These are phyloP conservation scores for Murraya koenigii DNA, from an alignment of 345 rosid genomes.

Conservation along the genomic window DNA sequence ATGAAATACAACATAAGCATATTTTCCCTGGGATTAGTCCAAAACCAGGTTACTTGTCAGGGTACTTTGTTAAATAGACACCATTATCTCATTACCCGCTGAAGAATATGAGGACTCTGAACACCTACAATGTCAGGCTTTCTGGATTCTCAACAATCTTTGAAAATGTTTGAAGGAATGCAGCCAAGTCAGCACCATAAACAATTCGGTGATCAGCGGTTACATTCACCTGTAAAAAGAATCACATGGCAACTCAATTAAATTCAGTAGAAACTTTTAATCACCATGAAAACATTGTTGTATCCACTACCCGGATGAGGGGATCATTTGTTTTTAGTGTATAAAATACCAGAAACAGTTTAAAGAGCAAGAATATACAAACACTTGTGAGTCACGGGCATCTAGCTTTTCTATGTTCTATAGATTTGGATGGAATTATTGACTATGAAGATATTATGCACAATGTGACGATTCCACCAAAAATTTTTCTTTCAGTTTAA, in stretches of 20 bases:
- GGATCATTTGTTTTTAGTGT: neutral
- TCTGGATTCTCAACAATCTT: conserved; percentile 86
- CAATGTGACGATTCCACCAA: too few relatives aligned
- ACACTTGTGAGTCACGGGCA: too few relatives aligned
- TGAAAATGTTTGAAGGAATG: conserved; percentile 87
- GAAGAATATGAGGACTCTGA: neutral
- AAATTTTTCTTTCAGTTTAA: too few relatives aligned
- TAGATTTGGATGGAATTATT: too few relatives aligned
- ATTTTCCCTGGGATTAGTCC: neutral
- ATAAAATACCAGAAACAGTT: neutral
- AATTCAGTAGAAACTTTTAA: neutral
- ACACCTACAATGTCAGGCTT: conserved; percentile 64
- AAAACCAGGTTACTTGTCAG: conserved; percentile 19
- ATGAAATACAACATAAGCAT: conserved; percentile 18
- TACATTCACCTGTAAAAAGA: conserved; percentile 75
- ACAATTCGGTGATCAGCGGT: conserved; percentile 92
- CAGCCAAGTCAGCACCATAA: conserved; percentile 95
- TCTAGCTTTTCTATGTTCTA: too few relatives aligned
- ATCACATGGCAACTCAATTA: conserved; percentile 11
- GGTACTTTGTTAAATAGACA: conserved; percentile 11
- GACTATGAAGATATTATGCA: too few relatives aligned
- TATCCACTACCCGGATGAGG: neutral
- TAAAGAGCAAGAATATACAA: neutral
- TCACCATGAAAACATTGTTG: neutral
- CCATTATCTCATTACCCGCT: conserved; percentile 3